phyloP scores from a whole-genome alignment of 805 yeast genomes.

The Candida nonsorbophila region DNA sequence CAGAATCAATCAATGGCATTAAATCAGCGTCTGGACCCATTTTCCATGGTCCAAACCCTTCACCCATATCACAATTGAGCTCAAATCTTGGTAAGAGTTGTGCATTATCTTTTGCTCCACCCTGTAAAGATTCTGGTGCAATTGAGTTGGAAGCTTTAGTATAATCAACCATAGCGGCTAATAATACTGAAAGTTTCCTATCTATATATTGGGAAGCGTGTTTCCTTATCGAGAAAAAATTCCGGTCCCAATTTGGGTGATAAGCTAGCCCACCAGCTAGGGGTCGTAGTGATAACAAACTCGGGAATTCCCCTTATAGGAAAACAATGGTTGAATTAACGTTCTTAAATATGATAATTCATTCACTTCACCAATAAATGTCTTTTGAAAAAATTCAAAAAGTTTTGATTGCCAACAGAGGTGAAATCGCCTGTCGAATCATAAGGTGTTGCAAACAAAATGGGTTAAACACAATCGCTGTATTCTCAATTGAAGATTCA shows the following conservation, averaged over 20 bases:
- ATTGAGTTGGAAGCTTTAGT: too few relatives aligned
- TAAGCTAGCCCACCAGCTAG: too few relatives aligned
- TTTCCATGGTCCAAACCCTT: constrained; percentile 32
- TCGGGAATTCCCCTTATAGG: too few relatives aligned
- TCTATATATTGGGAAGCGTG: too few relatives aligned
- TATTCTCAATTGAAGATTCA: constrained; percentile 84
- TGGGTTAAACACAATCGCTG: constrained; percentile 74
- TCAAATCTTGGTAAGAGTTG: constrained; percentile 16
- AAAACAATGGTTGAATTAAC: too few relatives aligned
- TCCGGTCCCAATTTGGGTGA: too few relatives aligned
- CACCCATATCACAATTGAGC: constrained; percentile 31
- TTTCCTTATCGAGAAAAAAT: too few relatives aligned
- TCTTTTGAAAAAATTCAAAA: constrained; percentile 3
- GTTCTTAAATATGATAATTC: too few relatives aligned
- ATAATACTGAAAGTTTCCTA: too few relatives aligned
- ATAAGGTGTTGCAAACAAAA: constrained; percentile 80
- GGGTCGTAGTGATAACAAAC: too few relatives aligned
- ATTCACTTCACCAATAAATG: too few relatives aligned
- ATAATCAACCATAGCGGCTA: too few relatives aligned
- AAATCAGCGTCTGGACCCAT: constrained; percentile 36
- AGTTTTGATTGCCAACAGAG: constrained; percentile 67
- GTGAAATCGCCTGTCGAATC: constrained; percentile 94
- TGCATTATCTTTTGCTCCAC: constrained; percentile 7
- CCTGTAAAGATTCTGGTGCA: constrained; percentile 7
- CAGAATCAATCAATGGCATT: constrained; percentile 33